Evolutionary conservation across 2,329 filamentous ascomycete species (phyloP), one percentile per base, ranked within the genome.

Genomic region (Xylariaceae sp.): DNA sequence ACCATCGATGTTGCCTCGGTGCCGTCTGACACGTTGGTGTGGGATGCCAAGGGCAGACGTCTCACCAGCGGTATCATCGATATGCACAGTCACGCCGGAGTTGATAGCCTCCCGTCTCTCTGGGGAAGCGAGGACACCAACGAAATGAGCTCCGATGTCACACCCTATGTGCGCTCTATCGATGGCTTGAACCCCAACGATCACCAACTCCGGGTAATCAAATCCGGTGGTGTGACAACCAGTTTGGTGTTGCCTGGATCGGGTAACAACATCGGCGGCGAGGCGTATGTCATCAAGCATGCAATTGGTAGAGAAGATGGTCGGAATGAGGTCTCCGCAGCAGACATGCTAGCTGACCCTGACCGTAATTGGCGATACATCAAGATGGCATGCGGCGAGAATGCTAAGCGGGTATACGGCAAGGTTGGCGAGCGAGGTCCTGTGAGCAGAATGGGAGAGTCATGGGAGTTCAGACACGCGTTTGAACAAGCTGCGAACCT

Each of bases 351-450:
- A 8, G 86, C 87, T 1, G 84, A 88, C 55, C 86, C 86, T 0
- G 85, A 87, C 48, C 77, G 78, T 18, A 82, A 76, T 61, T 87
- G 85, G 82, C 79, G 87, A 17, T 89, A 88, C 71, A 87, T 90
- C 79, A 89, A 90, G 75, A 89, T 89, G 86, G 87, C 87, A 0
- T 89, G 86, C 64, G 87, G 87, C 42, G 87, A 89, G 73, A 89
- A 89, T 66, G 76, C 86, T 1, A 88, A 88, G 74, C 74, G 78
- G 0, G 74, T 84, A 0, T 87, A 88, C 61, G 85, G 85, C 8
- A 76, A 75, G 51, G 68, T 74, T 3, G 83, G 83, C 23, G 76
- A 79, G 55, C 75, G 75, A 51, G 81, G 82, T 0, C 85, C 84
- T 0, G 78, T 78, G 57, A 88, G 82, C 62, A 77, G 87, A 1